phyloP scores from a whole-genome alignment of 225 moss, liverwort and hornwort species.

The Rhytidiadelphus loreus region DNA sequence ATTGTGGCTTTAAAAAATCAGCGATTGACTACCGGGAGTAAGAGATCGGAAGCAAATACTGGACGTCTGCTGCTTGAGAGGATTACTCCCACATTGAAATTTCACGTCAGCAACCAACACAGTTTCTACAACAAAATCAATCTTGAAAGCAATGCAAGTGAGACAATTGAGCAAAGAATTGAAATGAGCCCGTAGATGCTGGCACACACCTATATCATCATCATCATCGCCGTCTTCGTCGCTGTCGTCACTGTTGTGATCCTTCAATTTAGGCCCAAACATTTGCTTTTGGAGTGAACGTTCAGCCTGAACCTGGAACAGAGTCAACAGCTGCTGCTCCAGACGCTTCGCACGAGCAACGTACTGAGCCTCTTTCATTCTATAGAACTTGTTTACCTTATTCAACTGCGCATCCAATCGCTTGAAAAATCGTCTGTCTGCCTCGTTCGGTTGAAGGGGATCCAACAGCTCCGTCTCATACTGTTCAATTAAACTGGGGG shows the following conservation, averaged over 20 bases:
- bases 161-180: not conserved
- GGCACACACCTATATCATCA: conserved; percentile 4
- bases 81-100: not conserved
- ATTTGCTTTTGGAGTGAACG: conserved; percentile 6
- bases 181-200: not conserved
- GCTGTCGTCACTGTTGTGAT: not conserved
- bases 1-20: not conserved
- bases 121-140: not conserved
- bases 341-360: conserved; percentile 55
- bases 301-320: conserved; percentile 46
- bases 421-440: conserved; percentile 51
- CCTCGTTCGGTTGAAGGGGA: conserved; percentile 21
- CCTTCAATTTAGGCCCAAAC: conserved; percentile 2
- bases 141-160: not conserved
- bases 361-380: conserved; percentile 56
- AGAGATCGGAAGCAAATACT: not conserved
- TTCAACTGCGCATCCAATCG: conserved; percentile 70
- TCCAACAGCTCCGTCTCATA: conserved; percentile 52
- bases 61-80: not conserved
- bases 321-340: conserved; percentile 63
- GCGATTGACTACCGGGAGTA: not conserved
- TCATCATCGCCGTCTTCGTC: not conserved
- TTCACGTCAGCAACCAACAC: not conserved
- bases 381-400: conserved; percentile 74
- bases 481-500: conserved; percentile 28